Evolutionary conservation across 176 grass and related monocot genomes (phyloP), one percentile per base, ranked within the genome.

Genomic region (Bromus sterilis): DNA sequence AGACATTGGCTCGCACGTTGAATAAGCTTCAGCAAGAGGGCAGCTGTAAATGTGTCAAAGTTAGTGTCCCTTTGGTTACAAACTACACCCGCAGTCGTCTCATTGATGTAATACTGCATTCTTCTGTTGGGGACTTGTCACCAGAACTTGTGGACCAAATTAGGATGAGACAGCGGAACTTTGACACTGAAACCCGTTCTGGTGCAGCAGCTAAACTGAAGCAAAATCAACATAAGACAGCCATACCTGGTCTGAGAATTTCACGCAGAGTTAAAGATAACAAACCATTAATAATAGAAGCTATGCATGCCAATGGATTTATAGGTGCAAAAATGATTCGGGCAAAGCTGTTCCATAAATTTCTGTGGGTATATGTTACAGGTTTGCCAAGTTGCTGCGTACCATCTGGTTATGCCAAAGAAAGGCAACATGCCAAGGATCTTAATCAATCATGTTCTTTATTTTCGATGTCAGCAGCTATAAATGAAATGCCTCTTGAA

Each of bases 221-320:
- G 57, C 80, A 89, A 90, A 87, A 82, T 78, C 70, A 87, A 77
- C 56, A 87, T 88, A 81, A 83, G 41, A 66, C 76, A 75, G 37
- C 83, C 46, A 58, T 89, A 67, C 61, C 86, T 68, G 83, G 67
- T 78, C 39, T 89, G 34, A 84, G 78, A 56, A 89, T 85, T 74
- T 77, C 85, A 13, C 76, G 64, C 71, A 93, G 79, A 39, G 60
- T 66, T 86, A 89, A 78, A 77, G 92, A 91, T 71, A 81, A 82
- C 37, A 93, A 83, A 88, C 81, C 82, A 66, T 81, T 93, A 79
- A 53, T 93, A 59, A 42, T 88, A 60, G 88, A 92, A 76, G 86
- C 85, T 84, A 98, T 98, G 92, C 83, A 88, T 86, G 84, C 88
- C 44, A 98, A 98, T 88, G 95, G 95, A 80, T 95, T 91, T 88